Evolutionary conservation across 73 alveolate genomes (phyloP), one percentile per base, ranked within the genome.

Genomic region (Symbiodinium natans): DNA sequence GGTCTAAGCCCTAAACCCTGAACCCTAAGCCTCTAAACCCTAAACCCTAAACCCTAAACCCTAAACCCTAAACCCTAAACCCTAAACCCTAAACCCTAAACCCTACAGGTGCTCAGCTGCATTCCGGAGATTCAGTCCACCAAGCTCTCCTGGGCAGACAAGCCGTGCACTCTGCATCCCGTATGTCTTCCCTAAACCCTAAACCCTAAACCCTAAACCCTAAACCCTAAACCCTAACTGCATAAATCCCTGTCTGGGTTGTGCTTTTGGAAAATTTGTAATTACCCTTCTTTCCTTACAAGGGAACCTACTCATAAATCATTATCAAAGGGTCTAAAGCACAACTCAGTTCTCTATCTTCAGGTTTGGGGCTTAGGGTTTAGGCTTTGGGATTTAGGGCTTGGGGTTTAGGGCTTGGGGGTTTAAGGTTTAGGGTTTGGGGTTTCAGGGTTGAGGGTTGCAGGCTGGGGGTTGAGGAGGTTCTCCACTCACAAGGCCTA

Each of bases 111-210:
- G 46, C 41, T 88, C 86, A 56, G 86, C 86, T 88, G 95, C 85
- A 88, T 88, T 71, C 95, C 95, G 29, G 95, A 88, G 86, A 88
- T 88, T 63, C 95, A 88, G 86, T 63, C 86, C 36, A 88, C 95
- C 42, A 88, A 88, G 86, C 95, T 88, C 19, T 88, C 95, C 5
- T 88, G 95, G 95, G 95, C 95, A 1, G 95, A 88, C n/a, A 88
- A 88, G 95, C 29, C 19, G 1, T 23, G 46, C 6, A 23, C 86
- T 31, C 48, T 9, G 85, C 13, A 19, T 3, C n/a, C n/a, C n/a
- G n/a, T n/a, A n/a, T n/a, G n/a, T n/a, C n/a, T n/a, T n/a, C n/a
- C n/a, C n/a, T n/a, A n/a, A n/a, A n/a, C n/a, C n/a, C n/a, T n/a
- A n/a, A n/a, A n/a, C n/a, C n/a, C n/a, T n/a, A n/a, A n/a, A n/a